Percentiles rank a stretch among this genome's conserved stretches.
These are phyloP conservation scores for Coprinopsis strossmayeri DNA, from an alignment of 768 basidiomycete genomes.

Conservation along the genomic window DNA sequence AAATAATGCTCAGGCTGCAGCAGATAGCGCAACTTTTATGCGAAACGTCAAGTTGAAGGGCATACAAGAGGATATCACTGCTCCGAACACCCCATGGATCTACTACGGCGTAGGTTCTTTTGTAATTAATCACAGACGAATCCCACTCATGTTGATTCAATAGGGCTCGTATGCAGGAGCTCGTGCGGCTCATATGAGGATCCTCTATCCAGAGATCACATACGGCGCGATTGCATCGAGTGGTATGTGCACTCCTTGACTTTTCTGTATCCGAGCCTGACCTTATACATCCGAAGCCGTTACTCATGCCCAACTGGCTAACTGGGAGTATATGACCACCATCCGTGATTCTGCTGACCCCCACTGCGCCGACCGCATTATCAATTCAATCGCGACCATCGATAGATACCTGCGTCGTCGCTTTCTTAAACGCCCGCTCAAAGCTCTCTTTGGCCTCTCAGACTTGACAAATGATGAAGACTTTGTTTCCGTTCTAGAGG, in stretches of 20 bases:
- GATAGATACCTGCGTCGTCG: slow-evolving; percentile 52
- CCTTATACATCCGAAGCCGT: slow-evolving; percentile 47
- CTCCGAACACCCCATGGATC: slow-evolving; percentile 77
- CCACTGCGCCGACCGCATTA: slow-evolving; percentile 51
- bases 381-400: slow-evolving; percentile 50
- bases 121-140: too few species aligned
- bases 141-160: not conserved
- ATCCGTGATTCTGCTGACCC: slow-evolving; percentile 64
- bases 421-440: slow-evolving; percentile 45
- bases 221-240: slow-evolving; percentile 49
- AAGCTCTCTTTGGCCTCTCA: slow-evolving; percentile 70
- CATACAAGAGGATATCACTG: slow-evolving; percentile 63
- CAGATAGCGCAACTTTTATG: slow-evolving; percentile 93
- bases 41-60: slow-evolving; percentile 67
- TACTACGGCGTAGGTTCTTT: slow-evolving; percentile 91
- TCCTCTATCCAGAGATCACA: slow-evolving; percentile 83
- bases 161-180: slow-evolving; percentile 91
- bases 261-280: too few species aligned
- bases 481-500: slow-evolving; percentile 65
- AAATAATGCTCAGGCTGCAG: slow-evolving; percentile 82
- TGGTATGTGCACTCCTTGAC: slow-evolving; percentile 3
- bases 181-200: slow-evolving; percentile 84
- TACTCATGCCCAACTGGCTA: slow-evolving; percentile 74
- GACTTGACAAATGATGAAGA: slow-evolving; percentile 68
- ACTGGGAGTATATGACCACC: slow-evolving; percentile 88